A percentile compares a stretch with the other conserved stretches of the same genome.
phyloP scores from a whole-genome alignment of 1,284 basidiomycete species.

The Rugosomyces carneus region DNA sequence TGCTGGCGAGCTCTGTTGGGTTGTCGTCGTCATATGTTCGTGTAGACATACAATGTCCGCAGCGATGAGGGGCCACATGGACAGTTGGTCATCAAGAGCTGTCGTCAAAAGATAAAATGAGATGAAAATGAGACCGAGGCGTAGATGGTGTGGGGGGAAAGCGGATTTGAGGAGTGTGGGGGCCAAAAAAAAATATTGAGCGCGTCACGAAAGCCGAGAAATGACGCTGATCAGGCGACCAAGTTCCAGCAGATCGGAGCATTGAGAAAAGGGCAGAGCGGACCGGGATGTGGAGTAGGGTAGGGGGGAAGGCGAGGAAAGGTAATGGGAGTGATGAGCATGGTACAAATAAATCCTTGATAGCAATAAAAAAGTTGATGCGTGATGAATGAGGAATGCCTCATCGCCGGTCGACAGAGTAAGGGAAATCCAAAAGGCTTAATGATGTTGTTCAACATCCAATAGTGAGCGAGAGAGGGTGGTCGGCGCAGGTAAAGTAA shows the following conservation, averaged over 20 bases:
- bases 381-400: conserved; percentile 14
- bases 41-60: conserved; percentile 21
- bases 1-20: conserved; percentile 14
- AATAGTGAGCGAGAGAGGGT: conserved; percentile 14
- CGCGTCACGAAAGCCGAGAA: conserved; percentile 9
- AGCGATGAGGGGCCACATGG: conserved; percentile 15
- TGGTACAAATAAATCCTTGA: conserved; percentile 20
- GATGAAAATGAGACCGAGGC: background rate
- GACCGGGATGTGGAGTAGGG: conserved; percentile 1
- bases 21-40: conserved; percentile 17
- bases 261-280: conserved; percentile 7
- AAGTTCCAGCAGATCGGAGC: conserved; percentile 12
- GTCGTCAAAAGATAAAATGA: conserved; percentile 6
- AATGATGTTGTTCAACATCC: conserved; percentile 19
- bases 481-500: conserved; percentile 20
- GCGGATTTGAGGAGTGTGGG: conserved; percentile 11
- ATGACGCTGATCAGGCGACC: conserved; percentile 29
- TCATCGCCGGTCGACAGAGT: conserved; percentile 12
- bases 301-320: too few species aligned
- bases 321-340: background rate
- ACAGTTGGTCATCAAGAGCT: conserved; percentile 10
- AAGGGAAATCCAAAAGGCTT: conserved; percentile 20
- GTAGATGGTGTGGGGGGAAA: conserved; percentile 12
- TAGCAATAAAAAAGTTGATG: conserved; percentile 22
- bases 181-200: background rate